phyloP scores from a whole-genome alignment of 441 rosid genomes.

The Bocquillonia castaneifolia region DNA sequence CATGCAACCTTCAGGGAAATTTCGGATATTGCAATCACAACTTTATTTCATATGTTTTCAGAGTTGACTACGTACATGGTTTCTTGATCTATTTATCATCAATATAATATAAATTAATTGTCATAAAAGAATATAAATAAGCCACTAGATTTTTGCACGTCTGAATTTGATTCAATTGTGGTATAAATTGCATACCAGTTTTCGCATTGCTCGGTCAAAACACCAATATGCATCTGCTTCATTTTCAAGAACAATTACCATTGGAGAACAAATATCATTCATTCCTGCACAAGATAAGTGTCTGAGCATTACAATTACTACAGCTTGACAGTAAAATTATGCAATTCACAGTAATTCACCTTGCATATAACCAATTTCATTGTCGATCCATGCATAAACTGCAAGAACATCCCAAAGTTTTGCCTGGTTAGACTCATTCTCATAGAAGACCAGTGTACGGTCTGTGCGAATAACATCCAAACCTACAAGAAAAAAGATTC shows the following conservation, averaged over 20 bases:
- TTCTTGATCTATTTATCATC: not conserved
- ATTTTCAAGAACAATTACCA: constrained; percentile 73
- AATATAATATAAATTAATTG: not conserved
- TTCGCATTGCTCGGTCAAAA: constrained; percentile 88
- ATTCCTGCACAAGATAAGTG: constrained; percentile 53
- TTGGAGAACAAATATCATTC: constrained; percentile 94
- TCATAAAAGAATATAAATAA: not conserved
- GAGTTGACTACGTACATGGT: not conserved
- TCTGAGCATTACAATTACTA: constrained; percentile 11
- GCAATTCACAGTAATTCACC: constrained; percentile 37
- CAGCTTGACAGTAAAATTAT: constrained; percentile 13
- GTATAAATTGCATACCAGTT: constrained; percentile 49
- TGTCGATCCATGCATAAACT: constrained; percentile 80
- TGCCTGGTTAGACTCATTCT: constrained; percentile 56
- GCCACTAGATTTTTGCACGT: not conserved
- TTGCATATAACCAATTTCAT: constrained; percentile 84
- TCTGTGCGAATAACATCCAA: constrained; percentile 94
- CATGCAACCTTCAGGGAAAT: not conserved
- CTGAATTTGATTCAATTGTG: not conserved
- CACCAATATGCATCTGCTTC: constrained; percentile 99
- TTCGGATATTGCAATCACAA: not conserved
- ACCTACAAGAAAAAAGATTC: constrained; percentile 44
- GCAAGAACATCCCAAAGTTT: constrained; percentile 86
- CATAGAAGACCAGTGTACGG: constrained; percentile 69
- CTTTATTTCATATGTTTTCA: not conserved